These are phyloP conservation scores for Aureobasidium subglaciale DNA, from an alignment of 2,329 filamentous ascomycete genomes.

Conservation along the genomic window DNA sequence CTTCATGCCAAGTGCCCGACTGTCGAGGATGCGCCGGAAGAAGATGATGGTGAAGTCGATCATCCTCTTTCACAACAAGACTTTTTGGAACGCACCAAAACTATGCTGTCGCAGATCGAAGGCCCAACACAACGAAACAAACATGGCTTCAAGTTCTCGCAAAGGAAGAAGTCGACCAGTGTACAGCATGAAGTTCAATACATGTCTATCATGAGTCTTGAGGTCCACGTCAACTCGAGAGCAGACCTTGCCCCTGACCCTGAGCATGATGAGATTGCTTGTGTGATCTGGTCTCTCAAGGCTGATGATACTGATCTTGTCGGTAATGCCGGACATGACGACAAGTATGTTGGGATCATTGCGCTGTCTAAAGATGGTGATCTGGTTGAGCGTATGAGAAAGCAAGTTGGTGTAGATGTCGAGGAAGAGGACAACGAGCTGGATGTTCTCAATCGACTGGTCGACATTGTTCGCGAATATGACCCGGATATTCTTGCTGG, in stretches of 20 bases:
- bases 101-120: conserved; percentile 74
- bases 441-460: conserved; percentile 75
- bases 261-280: conserved; percentile 79
- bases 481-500: conserved; percentile 93
- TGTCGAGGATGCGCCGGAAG: conserved; percentile 17
- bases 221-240: conserved; percentile 84
- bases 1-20: conserved; percentile 35
- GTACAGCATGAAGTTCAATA: conserved; percentile 81
- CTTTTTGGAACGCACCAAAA: conserved; percentile 26
- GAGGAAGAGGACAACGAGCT: conserved; percentile 74
- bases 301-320: conserved; percentile 58
- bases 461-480: conserved; percentile 73
- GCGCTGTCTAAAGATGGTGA: conserved; percentile 49
- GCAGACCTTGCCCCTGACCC: conserved; percentile 78
- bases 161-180: conserved; percentile 64
- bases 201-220: conserved; percentile 94
- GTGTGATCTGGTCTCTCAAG: conserved; percentile 84
- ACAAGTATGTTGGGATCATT: conserved; percentile 62
- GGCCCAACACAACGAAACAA: conserved; percentile 76
- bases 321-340: conserved; percentile 39
- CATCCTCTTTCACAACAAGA: conserved; percentile 24
- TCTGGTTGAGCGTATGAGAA: conserved; percentile 55
- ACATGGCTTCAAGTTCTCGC: conserved; percentile 79
- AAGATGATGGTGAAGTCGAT: conserved; percentile 23
- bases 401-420: conserved; percentile 54